Conservation (phyloP, 176 grass and related monocot genomes). For the Sorghum bicolor region Sorghum_bicolor_NCBIv3 NC_012872.2:11354501-11355000, state of each 20-base stretch:
- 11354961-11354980: neutral
- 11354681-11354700: conserved; percentile 1
- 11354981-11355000: rapidly evolving
- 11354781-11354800: conserved; percentile 40
- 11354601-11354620: neutral
- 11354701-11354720: conserved; percentile 4
- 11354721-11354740: conserved; percentile 27
- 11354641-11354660: conserved; percentile 11
- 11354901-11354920: conserved; percentile 12
- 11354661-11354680: neutral
- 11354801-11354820: conserved; percentile 30
- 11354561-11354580: neutral
- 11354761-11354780: conserved; percentile 17
- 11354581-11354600: conserved; percentile 1
- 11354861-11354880: conserved; percentile 34
- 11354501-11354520: neutral
- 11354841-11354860: conserved; percentile 22
- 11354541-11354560: neutral
- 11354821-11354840: neutral
- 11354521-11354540: neutral
- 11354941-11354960: conserved; percentile 19
- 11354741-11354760: neutral
- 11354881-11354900: neutral
- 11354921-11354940: conserved; percentile 39
- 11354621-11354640: neutral